Evolutionary conservation across 306 rosid species (phyloP).

Genomic region (Sechiopsis laciniata): DNA sequence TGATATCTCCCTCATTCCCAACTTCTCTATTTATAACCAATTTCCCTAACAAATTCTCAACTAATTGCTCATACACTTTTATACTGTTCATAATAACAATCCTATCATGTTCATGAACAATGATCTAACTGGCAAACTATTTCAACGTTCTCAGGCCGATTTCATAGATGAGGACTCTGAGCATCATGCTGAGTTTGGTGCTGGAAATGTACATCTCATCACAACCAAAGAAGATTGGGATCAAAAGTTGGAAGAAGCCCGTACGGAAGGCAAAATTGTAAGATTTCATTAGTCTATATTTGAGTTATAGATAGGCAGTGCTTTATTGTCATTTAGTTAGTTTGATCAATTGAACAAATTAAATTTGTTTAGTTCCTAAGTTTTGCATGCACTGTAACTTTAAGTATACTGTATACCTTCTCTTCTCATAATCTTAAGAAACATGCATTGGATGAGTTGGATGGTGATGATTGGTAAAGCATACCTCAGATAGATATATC

Average conservation of each 20-base stretch:
- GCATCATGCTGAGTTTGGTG: constrained; percentile 49
- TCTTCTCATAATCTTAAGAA: constrained; percentile 5
- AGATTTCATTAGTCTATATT: constrained; percentile 25
- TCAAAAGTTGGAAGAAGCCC: constrained; percentile 80
- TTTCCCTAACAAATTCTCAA: too few relatives aligned
- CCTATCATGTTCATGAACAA: background rate
- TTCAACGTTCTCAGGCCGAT: constrained; percentile 36
- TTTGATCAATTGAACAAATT: background rate
- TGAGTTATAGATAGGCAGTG: background rate
- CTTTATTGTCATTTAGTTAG: background rate
- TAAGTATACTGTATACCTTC: background rate
- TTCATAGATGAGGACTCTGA: constrained; percentile 46
- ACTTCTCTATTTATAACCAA: too few relatives aligned
- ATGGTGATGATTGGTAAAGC: background rate
- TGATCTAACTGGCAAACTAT: constrained; percentile 26
- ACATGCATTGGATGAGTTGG: background rate
- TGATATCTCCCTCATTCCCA: too few relatives aligned
- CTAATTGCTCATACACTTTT: too few relatives aligned
- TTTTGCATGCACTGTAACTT: background rate
- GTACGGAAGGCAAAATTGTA: constrained; percentile 67
- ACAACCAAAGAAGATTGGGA: constrained; percentile 78
- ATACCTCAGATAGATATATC: background rate
- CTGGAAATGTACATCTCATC: constrained; percentile 68
- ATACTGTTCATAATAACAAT: too few relatives aligned
- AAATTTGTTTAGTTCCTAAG: background rate